Conservation (phyloP, 169 alveolate genomes). For the Plasmodium vivax region DNA sequence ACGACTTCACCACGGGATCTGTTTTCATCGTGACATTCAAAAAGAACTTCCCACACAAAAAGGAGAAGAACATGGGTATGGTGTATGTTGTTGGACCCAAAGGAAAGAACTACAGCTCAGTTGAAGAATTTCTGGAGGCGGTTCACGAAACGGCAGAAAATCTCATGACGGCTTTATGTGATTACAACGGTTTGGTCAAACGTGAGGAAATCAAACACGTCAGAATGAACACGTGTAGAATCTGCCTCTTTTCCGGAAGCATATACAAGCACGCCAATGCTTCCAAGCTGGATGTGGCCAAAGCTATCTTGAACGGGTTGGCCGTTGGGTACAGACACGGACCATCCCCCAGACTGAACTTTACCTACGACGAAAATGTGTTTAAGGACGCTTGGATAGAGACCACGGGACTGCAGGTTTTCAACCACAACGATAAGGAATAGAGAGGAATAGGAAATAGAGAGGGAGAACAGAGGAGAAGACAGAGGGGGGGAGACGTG, state of each 20-base stretch:
- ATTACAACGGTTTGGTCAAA: slow-evolving; percentile 86
- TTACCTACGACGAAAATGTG: slow-evolving; percentile 85
- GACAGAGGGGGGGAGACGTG: background rate
- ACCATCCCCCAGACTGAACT: slow-evolving; percentile 87
- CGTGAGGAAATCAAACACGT: slow-evolving; percentile 79
- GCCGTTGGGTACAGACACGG: slow-evolving; percentile 88
- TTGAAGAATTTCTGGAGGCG: slow-evolving; percentile 79
- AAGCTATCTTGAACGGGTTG: slow-evolving; percentile 79
- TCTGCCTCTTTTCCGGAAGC: slow-evolving; percentile 80
- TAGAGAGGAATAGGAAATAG: background rate
- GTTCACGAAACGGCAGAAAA: slow-evolving; percentile 83
- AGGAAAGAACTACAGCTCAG: slow-evolving; percentile 75
- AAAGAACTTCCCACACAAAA: slow-evolving; percentile 66
- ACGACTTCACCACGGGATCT: slow-evolving; percentile 43
- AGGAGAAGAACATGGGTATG: slow-evolving; percentile 80
- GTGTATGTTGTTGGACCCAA: slow-evolving; percentile 85
- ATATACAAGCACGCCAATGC: slow-evolving; percentile 74
- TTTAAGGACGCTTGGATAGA: slow-evolving; percentile 77
- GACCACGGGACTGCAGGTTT: slow-evolving; percentile 68
- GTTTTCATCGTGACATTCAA: slow-evolving; percentile 75
- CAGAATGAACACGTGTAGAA: slow-evolving; percentile 82
- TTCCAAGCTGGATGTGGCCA: slow-evolving; percentile 83
- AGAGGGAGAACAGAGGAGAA: background rate
- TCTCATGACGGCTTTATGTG: slow-evolving; percentile 87
- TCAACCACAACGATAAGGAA: slow-evolving; percentile 57